These are phyloP conservation scores for Didymella lethalis DNA, from an alignment of 2,329 filamentous ascomycete genomes.

Conservation along the genomic window DNA sequence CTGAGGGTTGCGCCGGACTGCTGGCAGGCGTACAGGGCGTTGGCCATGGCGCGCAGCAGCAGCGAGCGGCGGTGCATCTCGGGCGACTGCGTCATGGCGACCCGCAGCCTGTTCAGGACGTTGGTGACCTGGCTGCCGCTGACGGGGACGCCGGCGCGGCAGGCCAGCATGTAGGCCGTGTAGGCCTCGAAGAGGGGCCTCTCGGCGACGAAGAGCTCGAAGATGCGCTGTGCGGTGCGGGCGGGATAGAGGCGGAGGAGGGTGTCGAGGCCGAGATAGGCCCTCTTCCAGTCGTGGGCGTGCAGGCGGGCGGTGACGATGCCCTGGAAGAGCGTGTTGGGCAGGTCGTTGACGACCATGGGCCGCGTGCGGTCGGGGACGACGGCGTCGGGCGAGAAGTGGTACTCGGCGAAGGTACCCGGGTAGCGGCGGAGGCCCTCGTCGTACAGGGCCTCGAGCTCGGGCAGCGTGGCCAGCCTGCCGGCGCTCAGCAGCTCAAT, in stretches of 20 bases:
- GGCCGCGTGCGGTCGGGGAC: slow-evolving; percentile 53
- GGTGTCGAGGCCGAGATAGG: slow-evolving; percentile 61
- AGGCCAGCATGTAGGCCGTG: slow-evolving; percentile 58
- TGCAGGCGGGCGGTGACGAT: slow-evolving; percentile 59
- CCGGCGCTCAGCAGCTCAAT: slow-evolving; percentile 59
- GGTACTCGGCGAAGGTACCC: slow-evolving; percentile 56
- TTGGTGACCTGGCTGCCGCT: slow-evolving; percentile 43
- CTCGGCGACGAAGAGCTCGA: slow-evolving; percentile 56
- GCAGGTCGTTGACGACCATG: slow-evolving; percentile 47
- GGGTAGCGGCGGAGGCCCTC: slow-evolving; percentile 58
- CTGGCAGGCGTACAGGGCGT: slow-evolving; percentile 53
- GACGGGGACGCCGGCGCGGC: slow-evolving; percentile 53
- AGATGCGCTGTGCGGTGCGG: slow-evolving; percentile 52
- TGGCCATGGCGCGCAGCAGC: slow-evolving; percentile 52
- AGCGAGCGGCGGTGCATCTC: slow-evolving; percentile 34
- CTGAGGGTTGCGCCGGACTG: slow-evolving; percentile 50
- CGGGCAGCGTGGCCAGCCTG: slow-evolving; percentile 47
- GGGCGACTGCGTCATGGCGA: slow-evolving; percentile 26
- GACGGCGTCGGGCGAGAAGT: slow-evolving; percentile 58
- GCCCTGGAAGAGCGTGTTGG: slow-evolving; percentile 56
- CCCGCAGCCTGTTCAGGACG: slow-evolving; percentile 45
- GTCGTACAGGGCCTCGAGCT: slow-evolving; percentile 57
- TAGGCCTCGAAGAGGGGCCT: slow-evolving; percentile 58
- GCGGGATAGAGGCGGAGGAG: slow-evolving; percentile 57
- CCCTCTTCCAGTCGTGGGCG: slow-evolving; percentile 55